phyloP scores from a whole-genome alignment of 2,329 filamentous ascomycete genomes.

The Sarocladium oryzae region DNA sequence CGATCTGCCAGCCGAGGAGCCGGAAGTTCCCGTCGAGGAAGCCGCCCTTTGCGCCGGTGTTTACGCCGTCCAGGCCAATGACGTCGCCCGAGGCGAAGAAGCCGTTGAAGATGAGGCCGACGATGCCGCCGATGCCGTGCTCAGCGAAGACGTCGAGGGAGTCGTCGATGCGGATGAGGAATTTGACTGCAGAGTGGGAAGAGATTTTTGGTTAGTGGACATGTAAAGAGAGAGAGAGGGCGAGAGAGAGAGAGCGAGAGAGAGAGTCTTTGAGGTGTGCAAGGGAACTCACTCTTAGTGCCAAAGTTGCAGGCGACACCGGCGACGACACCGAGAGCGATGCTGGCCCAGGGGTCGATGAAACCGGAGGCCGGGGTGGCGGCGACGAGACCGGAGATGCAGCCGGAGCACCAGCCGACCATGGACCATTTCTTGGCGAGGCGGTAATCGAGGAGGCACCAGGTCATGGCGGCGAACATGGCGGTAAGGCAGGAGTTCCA shows the following conservation, averaged over 20 bases:
- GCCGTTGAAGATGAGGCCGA: slow-evolving; percentile 66
- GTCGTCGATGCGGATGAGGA: slow-evolving; percentile 59
- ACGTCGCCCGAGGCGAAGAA: slow-evolving; percentile 65
- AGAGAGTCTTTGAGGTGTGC: neutral
- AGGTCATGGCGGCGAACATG: slow-evolving; percentile 85
- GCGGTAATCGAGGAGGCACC: slow-evolving; percentile 93
- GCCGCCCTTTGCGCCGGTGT: slow-evolving; percentile 60
- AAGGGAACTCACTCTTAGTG: slow-evolving; percentile 50
- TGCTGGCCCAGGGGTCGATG: slow-evolving; percentile 60
- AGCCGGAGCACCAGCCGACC: slow-evolving; percentile 67
- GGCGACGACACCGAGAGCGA: slow-evolving; percentile 60
- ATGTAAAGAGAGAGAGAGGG: too few species aligned
- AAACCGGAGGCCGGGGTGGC: slow-evolving; percentile 65
- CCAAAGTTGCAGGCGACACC: slow-evolving; percentile 62
- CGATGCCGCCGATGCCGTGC: slow-evolving; percentile 62
- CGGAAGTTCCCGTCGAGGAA: slow-evolving; percentile 71
- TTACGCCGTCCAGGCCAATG: slow-evolving; percentile 71
- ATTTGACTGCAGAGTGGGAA: slow-evolving; percentile 49
- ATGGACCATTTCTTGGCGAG: slow-evolving; percentile 89
- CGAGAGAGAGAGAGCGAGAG: neutral
- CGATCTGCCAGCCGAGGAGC: slow-evolving; percentile 72
- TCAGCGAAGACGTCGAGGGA: slow-evolving; percentile 67
- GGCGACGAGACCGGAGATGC: slow-evolving; percentile 64
- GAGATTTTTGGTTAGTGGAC: slow-evolving; percentile 12
- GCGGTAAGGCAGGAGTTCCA: slow-evolving; percentile 96